Evolutionary conservation across 176 grass and related monocot genomes (phyloP).

Genomic region (Musa troglodytarum): DNA sequence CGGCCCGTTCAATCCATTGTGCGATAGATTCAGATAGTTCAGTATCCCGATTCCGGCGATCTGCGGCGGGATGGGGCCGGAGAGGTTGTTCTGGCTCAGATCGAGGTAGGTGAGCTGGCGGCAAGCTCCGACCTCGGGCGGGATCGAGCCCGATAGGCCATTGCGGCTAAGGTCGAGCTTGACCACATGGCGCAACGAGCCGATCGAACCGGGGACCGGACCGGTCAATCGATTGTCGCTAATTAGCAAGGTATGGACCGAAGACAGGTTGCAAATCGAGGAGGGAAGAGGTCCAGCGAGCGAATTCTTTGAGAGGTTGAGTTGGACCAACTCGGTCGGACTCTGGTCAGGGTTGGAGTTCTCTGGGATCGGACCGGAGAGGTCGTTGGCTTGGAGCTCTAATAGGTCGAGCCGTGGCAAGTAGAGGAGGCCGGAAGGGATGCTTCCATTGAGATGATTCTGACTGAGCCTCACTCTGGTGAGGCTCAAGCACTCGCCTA

Average conservation of each 20-base stretch:
- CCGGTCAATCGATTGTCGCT: constrained; percentile 55
- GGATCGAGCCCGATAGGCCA: constrained; percentile 35
- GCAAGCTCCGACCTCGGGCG: constrained; percentile 34
- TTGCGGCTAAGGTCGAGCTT: constrained; percentile 77
- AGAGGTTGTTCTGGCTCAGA: constrained; percentile 76
- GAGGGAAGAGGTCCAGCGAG: constrained; percentile 48
- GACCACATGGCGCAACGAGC: constrained; percentile 39
- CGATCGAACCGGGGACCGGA: constrained; percentile 36
- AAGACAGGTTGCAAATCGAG: constrained; percentile 55
- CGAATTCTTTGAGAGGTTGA: constrained; percentile 81
- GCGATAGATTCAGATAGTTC: constrained; percentile 83
- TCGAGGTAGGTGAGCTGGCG: constrained; percentile 77
- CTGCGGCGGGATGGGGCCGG: constrained; percentile 38
- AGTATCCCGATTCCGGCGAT: constrained; percentile 47
- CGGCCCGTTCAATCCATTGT: constrained; percentile 44
- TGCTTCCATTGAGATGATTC: constrained; percentile 94
- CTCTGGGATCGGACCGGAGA: constrained; percentile 51
- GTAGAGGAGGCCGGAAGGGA: constrained; percentile 68
- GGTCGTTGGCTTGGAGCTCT: constrained; percentile 93
- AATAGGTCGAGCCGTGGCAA: constrained; percentile 68
- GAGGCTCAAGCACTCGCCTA: constrained; percentile 67
- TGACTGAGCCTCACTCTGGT: constrained; percentile 76
- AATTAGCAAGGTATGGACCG: constrained; percentile 52
- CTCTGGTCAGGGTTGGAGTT: constrained; percentile 6
- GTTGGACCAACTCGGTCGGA: constrained; percentile 54